Conservation (phyloP, 352 stramenopile genomes). For the Peronospora farinosa region DNA sequence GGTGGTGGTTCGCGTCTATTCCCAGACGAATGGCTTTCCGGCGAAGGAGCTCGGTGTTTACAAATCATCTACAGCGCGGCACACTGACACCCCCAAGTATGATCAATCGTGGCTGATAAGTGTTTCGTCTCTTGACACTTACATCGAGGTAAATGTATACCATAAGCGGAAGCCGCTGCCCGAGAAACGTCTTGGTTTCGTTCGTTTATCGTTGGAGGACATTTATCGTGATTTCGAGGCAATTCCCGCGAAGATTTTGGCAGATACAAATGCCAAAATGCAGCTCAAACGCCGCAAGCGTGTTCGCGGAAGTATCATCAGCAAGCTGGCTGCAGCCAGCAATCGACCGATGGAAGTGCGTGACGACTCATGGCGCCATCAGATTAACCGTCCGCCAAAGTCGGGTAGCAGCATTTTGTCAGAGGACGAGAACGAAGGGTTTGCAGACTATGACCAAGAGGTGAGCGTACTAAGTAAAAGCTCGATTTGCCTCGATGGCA, state of each 20-base stretch:
- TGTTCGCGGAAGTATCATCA: conserved; percentile 74
- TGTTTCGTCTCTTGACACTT: conserved; percentile 65
- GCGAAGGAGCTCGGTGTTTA: conserved; percentile 51
- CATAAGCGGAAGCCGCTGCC: conserved; percentile 84
- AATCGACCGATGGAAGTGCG: conserved; percentile 44
- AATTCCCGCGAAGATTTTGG: conserved; percentile 62
- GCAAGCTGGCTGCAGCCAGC: conserved; percentile 43
- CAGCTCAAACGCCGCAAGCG: conserved; percentile 75
- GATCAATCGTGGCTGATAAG: conserved; percentile 81
- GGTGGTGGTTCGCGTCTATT: conserved; percentile 60
- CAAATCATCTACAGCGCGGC: conserved; percentile 63
- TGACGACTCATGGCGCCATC: conserved; percentile 64
- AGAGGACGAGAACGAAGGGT: conserved; percentile 39
- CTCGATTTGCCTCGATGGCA: conserved; percentile 48
- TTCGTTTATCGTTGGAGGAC: conserved; percentile 77
- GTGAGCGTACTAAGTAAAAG: conserved; percentile 48
- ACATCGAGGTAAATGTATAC: conserved; percentile 72
- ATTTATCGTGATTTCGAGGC: conserved; percentile 79
- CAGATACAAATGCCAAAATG: conserved; percentile 64
- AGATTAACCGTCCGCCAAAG: conserved; percentile 37
- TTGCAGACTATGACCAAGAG: conserved; percentile 64
- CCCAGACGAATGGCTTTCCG: conserved; percentile 38
- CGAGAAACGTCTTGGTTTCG: conserved; percentile 68
- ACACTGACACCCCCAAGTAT: conserved; percentile 62
- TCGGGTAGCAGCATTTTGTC: conserved; percentile 41